Evolutionary conservation across 495 filamentous ascomycete genomes (phyloP), one percentile per base, ranked within the genome.

Genomic region (Neurospora hispaniola): DNA sequence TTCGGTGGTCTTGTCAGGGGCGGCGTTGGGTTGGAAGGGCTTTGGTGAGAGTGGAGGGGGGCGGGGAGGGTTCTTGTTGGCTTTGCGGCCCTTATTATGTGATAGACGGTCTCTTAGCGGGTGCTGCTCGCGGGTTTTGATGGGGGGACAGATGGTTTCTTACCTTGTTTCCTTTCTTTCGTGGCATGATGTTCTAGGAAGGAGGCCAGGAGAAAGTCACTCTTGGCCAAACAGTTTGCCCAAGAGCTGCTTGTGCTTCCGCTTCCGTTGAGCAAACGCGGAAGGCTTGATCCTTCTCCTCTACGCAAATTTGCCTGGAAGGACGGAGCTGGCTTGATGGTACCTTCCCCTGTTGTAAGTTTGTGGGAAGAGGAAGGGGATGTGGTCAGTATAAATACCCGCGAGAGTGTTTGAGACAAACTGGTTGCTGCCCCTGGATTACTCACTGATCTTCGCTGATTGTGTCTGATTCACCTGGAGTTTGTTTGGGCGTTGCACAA

Each of bases 71-170:
- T 5, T 2, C 2, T 23, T 54, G 12, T 27, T 27, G 46, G 46
- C 8, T 10, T 46, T 46, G n/a, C n/a, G n/a, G n/a, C n/a, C n/a
- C n/a, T n/a, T n/a, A n/a, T n/a, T n/a, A n/a, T n/a, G n/a, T n/a
- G n/a, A n/a, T n/a, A n/a, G n/a, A n/a, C n/a, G n/a, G n/a, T n/a
- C n/a, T n/a, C n/a, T n/a, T n/a, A n/a, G n/a, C n/a, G n/a, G n/a
- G n/a, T n/a, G n/a, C n/a, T n/a, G n/a, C n/a, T n/a, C n/a, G n/a
- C n/a, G n/a, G 3, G 2, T 42, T 42, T 5, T 5, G 12, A 42
- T 42, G 7, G 2, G 42, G 7, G 42, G 0, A 8, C 0, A 0
- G 18, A 0, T 0, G 18, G 43, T n/a, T 44, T 44, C 18, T n/a
- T 44, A 44, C 43, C 43, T 44, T 44, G 43, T 2, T n/a, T 8